Percentiles rank a stretch among this genome's conserved stretches.
These are phyloP conservation scores for Boletus barrowsii DNA, from an alignment of 768 basidiomycete species.

Conservation along the genomic window DNA sequence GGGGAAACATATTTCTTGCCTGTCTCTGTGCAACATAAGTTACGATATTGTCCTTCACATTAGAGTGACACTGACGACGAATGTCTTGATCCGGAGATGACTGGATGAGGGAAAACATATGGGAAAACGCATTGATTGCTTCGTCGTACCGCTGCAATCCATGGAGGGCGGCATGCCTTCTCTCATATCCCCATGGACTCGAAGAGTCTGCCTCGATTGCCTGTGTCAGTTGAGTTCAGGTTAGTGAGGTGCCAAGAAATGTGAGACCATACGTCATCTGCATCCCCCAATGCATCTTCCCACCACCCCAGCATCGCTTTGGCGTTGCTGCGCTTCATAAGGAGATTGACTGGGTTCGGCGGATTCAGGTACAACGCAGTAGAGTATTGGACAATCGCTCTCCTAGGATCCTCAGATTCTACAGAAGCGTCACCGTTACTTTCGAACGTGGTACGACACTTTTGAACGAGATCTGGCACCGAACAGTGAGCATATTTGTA, in stretches of 20 bases:
- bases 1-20: neutral
- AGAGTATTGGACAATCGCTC: neutral
- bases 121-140: neutral
- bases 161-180: conserved; percentile 2
- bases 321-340: conserved; percentile 8
- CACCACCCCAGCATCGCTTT: neutral
- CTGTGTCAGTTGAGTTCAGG: neutral
- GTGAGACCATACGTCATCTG: conserved; percentile 4
- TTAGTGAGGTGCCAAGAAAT: accelerated
- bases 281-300: conserved; percentile 9
- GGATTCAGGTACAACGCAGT: too few relatives aligned
- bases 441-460: neutral
- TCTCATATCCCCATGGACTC: neutral
- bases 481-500: too few relatives aligned
- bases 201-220: neutral
- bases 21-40: neutral
- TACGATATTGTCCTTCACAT: neutral
- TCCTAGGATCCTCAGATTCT: neutral
- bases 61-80: neutral
- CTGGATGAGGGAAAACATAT: conserved; percentile 1
- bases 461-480: neutral
- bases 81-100: neutral
- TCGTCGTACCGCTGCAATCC: neutral
- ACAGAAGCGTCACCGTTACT: neutral
- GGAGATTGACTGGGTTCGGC: neutral